Evolutionary conservation across 495 filamentous ascomycete species (phyloP).

Genomic region (Bryoglossum gracile): DNA sequence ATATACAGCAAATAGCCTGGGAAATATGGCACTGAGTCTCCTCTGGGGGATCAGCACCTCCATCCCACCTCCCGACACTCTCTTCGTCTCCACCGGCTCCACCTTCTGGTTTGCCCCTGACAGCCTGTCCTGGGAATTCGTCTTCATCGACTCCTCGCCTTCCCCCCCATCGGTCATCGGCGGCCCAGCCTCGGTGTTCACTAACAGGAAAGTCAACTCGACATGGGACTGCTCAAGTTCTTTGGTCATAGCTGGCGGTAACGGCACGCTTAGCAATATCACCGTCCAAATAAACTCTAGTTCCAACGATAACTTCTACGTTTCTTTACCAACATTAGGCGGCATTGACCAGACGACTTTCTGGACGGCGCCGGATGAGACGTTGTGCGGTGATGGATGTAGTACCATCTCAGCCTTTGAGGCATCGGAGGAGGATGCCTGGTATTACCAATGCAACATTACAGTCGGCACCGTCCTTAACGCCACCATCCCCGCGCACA

Average conservation of each 20-base stretch:
- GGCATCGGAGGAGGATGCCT: background rate
- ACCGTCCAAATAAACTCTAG: constrained; percentile 1
- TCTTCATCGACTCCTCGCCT: constrained; percentile 5
- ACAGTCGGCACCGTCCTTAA: background rate
- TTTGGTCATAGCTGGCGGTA: background rate
- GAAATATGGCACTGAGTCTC: background rate
- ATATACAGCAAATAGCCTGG: constrained; percentile 7
- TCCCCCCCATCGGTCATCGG: background rate
- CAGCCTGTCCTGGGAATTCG: background rate
- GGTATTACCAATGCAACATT: background rate
- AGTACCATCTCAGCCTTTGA: constrained; percentile 2
- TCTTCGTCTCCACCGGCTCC: background rate
- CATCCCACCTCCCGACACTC: background rate
- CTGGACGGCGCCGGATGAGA: background rate
- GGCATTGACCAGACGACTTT: constrained; percentile 2
- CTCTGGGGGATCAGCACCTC: background rate
- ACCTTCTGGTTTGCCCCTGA: background rate
- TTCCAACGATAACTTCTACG: background rate
- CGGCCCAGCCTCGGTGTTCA: background rate
- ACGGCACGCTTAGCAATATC: constrained; percentile 1
- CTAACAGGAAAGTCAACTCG: background rate
- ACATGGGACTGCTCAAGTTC: background rate
- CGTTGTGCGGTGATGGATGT: constrained; percentile 1
- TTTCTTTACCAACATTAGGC: background rate
- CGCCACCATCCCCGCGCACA: background rate